phyloP scores from a whole-genome alignment of 1,284 basidiomycete genomes.

The Ganoderma multipileum region DNA sequence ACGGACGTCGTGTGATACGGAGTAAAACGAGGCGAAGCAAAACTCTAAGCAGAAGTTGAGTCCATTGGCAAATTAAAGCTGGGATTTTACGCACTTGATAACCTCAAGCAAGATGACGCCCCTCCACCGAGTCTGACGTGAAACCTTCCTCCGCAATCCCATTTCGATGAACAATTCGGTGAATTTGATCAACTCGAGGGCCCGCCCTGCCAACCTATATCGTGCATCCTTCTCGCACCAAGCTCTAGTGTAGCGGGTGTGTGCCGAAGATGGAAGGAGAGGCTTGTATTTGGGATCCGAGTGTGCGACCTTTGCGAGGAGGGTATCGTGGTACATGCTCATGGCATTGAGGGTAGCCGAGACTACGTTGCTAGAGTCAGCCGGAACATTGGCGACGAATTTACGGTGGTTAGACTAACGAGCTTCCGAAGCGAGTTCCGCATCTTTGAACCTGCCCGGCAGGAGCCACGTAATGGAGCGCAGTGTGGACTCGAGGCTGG shows the following conservation, averaged over 20 bases:
- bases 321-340: slow-evolving; percentile 88
- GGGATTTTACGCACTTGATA: slow-evolving; percentile 71
- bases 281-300: slow-evolving; percentile 71
- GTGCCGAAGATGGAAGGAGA: slow-evolving; percentile 69
- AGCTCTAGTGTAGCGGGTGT: slow-evolving; percentile 83
- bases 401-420: slow-evolving; percentile 61
- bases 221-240: slow-evolving; percentile 73
- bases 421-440: slow-evolving; percentile 91
- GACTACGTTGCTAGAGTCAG: slow-evolving; percentile 50
- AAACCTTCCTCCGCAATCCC: slow-evolving; percentile 76
- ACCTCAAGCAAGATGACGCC: slow-evolving; percentile 77
- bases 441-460: slow-evolving; percentile 96
- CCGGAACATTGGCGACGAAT: slow-evolving; percentile 7
- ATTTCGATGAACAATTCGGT: slow-evolving; percentile 88
- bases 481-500: slow-evolving; percentile 86
- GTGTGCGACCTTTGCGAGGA: slow-evolving; percentile 73
- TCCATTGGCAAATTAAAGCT: neutral
- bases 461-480: slow-evolving; percentile 94
- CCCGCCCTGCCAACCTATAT: slow-evolving; percentile 81
- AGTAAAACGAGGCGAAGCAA: slow-evolving; percentile 75
- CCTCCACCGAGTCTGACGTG: slow-evolving; percentile 70
- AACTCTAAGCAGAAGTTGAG: slow-evolving; percentile 55
- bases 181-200: slow-evolving; percentile 78
- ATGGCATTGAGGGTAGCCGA: slow-evolving; percentile 76
- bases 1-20: slow-evolving; percentile 74